Base-by-base conservation (phyloP, 495 filamentous ascomycete species). In the Gamarada debralockiae region DNA sequence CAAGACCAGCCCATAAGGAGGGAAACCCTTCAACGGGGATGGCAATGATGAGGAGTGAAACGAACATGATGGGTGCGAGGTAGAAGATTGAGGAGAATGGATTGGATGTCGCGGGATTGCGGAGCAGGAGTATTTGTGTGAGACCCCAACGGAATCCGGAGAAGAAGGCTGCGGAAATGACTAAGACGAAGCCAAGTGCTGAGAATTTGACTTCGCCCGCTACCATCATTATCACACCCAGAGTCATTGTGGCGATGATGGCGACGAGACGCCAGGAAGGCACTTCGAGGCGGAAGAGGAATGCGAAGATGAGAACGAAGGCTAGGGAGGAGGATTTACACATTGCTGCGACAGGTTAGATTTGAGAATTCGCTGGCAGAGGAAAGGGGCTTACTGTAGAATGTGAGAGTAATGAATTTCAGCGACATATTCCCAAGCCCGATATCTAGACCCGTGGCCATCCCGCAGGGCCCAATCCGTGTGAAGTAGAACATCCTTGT, bases 211-310 rank as follows among this genome's bases (percentile, higher is more conserved):
- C 80, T 70, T 99, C 93, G 21, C 92, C 92, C 2, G 91, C 88
- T 3, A 99, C 95, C 95, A 99, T 99, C 92, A 97, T 96, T 57
- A 97, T 78, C 21, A 99, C 95, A 49, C 95, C 95, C 2, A 83
- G 61, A 0, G 92, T 99, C 95, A 99, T 97, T 55, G 88, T 85
- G 43, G 80, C 77, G 55, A 99, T 97, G 57, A 99, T 90, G 31
- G 79, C 69, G 20, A 95, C 85, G 18, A 99, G 78, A 57, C 84
- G 85, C 72, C 88, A 82, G 0, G 92, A 96, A 0, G 89, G 89
- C 5, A 79, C 77, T 69, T 99, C 95, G 24, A 99, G 84, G 31
- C 86, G 85, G 75, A 99, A 97, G 44, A 95, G 61, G 66, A 99
- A 95, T 52, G 95, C 95, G 69, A 99, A 99, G 50, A 95, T 60